A percentile compares a stretch with the other conserved stretches of the same genome.
These are phyloP conservation scores for Suillus paluster DNA, from an alignment of 768 basidiomycete genomes.

Conservation along the genomic window DNA sequence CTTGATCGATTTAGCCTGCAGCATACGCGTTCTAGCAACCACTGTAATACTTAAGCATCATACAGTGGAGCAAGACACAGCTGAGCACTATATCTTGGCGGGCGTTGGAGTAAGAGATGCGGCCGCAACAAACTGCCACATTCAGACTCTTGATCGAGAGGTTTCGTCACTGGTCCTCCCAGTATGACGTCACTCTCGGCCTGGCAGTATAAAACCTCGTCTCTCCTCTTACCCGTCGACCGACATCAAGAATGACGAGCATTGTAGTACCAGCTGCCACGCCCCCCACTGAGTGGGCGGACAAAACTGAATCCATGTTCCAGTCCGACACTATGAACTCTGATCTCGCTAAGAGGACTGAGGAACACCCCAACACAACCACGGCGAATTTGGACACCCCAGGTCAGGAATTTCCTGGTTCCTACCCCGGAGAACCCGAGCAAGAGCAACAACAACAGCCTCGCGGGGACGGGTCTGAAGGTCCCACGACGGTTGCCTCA, in stretches of 20 bases:
- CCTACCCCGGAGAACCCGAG: slow-evolving; percentile 10
- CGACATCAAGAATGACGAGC: slow-evolving; percentile 5
- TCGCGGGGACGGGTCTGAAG: background rate
- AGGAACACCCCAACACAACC: background rate
- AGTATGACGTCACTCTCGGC: slow-evolving; percentile 1
- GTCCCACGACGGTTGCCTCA: background rate
- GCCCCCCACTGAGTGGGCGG: slow-evolving; percentile 22
- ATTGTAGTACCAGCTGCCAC: slow-evolving; percentile 21
- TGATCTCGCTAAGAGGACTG: slow-evolving; percentile 9
- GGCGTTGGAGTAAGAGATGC: no score
- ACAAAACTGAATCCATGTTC: slow-evolving; percentile 19
- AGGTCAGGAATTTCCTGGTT: slow-evolving; percentile 14
- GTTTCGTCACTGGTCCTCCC: background rate
- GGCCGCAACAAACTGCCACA: background rate
- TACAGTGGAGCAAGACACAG: background rate
- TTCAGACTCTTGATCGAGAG: background rate
- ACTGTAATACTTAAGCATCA: background rate
- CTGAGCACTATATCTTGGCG: no score
- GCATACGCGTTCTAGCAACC: background rate
- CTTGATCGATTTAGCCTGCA: background rate
- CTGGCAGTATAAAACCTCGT: background rate
- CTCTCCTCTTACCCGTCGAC: background rate
- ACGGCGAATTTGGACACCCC: slow-evolving; percentile 8
- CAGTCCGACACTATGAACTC: slow-evolving; percentile 11
- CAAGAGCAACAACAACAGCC: background rate